These are phyloP conservation scores for Termitomyces sp. DNA, from an alignment of 768 basidiomycete species.

Conservation along the genomic window DNA sequence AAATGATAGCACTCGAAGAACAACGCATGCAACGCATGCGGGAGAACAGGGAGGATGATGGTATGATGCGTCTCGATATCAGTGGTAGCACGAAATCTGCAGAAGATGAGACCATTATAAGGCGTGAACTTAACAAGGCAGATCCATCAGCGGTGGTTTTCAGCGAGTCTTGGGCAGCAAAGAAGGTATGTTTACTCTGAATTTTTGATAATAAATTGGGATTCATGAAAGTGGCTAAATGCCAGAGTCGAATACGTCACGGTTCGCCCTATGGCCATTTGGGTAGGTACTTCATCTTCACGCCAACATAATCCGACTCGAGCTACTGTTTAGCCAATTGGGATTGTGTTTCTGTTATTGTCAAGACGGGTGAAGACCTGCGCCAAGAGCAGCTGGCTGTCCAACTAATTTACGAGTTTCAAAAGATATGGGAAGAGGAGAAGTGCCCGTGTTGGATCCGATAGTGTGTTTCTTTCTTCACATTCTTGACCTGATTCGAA, in stretches of 20 bases:
- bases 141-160: conserved; percentile 97
- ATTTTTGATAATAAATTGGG: neutral
- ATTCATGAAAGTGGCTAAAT: neutral
- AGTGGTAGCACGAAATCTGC: conserved; percentile 59
- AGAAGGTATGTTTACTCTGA: conserved; percentile 59
- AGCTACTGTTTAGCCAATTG: conserved; percentile 51
- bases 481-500: neutral
- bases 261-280: conserved; percentile 96
- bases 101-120: conserved; percentile 93
- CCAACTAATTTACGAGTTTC: conserved; percentile 91
- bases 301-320: neutral
- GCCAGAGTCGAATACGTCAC: conserved; percentile 83
- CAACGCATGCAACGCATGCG: conserved; percentile 95
- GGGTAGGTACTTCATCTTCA: conserved; percentile 40
- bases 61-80: conserved; percentile 56
- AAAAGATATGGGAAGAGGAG: conserved; percentile 93
- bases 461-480: conserved; percentile 51
- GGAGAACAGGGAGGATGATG: conserved; percentile 62
- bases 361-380: conserved; percentile 96
- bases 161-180: conserved; percentile 90
- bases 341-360: conserved; percentile 95
- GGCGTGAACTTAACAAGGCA: conserved; percentile 88
- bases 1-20: conserved; percentile 96
- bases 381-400: conserved; percentile 98
- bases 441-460: conserved; percentile 90